These are phyloP conservation scores for Amanita molliuscula DNA, from an alignment of 768 basidiomycete species.

Conservation along the genomic window DNA sequence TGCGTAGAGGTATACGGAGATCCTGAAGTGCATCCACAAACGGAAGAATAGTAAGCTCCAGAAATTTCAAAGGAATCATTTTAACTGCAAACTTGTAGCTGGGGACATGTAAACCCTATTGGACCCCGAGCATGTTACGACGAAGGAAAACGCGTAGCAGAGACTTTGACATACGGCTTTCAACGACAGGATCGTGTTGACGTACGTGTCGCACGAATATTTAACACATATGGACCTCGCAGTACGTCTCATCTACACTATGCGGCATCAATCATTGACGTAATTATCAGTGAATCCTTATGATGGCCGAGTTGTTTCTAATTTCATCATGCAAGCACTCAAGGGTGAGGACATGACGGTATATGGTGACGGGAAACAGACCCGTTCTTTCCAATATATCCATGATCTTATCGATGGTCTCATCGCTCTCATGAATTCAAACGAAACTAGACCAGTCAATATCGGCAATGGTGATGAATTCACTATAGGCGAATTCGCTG, in stretches of 20 bases:
- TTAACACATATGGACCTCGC: constrained; percentile 90
- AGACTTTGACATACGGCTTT: constrained; percentile 95
- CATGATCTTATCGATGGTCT: constrained; percentile 95
- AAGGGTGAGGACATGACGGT: constrained; percentile 96
- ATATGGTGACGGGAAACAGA: constrained; percentile 89
- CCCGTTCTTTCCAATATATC: constrained; percentile 95
- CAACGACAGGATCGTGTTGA: constrained; percentile 92
- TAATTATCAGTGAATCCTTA: constrained; percentile 73
- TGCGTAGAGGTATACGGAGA: constrained; percentile 90
- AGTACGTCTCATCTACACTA: constrained; percentile 33
- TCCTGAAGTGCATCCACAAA: constrained; percentile 96
- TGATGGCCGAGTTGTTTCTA: constrained; percentile 97
- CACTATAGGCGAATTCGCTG: constrained; percentile 90
- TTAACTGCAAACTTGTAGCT: constrained; percentile 36
- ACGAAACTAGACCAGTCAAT: constrained; percentile 91
- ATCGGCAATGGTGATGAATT: constrained; percentile 95
- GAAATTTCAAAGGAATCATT: constrained; percentile 1
- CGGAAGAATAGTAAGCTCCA: constrained; percentile 77
- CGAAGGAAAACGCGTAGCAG: constrained; percentile 98
- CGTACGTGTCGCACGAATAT: constrained; percentile 95
- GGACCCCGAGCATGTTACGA: constrained; percentile 99
- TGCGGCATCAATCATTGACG: neutral
- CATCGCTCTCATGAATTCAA: constrained; percentile 91
- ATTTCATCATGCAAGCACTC: constrained; percentile 97
- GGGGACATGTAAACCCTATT: constrained; percentile 98